Percentiles rank a stretch among this genome's conserved stretches.
phyloP scores from a whole-genome alignment of 1,284 basidiomycete genomes.

The Ganoderma sinense region DNA sequence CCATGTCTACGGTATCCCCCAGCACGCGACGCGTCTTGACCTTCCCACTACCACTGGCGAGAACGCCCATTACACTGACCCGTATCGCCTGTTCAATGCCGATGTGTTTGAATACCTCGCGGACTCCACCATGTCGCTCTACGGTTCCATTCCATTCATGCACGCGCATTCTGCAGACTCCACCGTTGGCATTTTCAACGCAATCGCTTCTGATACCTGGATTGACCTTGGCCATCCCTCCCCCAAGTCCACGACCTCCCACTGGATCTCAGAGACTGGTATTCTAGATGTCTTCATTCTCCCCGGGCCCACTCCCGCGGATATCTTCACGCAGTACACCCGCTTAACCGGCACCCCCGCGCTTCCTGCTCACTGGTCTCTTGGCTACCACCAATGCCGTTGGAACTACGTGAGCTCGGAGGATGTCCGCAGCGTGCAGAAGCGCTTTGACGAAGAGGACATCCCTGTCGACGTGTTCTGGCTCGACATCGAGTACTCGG shows the following conservation, averaged over 20 bases:
- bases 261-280: constrained; percentile 98
- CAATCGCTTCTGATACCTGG: constrained; percentile 95
- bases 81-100: constrained; percentile 95
- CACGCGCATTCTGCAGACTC: constrained; percentile 89
- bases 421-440: constrained; percentile 90
- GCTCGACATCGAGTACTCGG: constrained; percentile 97
- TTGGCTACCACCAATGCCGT: constrained; percentile 97
- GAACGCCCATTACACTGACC: constrained; percentile 80
- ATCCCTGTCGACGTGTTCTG: constrained; percentile 98
- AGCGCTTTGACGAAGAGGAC: constrained; percentile 90
- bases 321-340: constrained; percentile 89
- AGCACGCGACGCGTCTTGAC: constrained; percentile 92
- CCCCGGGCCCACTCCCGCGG: constrained; percentile 85
- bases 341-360: constrained; percentile 86
- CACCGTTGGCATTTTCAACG: constrained; percentile 92
- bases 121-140: constrained; percentile 91
- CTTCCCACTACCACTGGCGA: constrained; percentile 87
- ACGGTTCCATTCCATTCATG: constrained; percentile 92
- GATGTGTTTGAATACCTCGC: constrained; percentile 98
- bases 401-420: constrained; percentile 98
- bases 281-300: constrained; percentile 95
- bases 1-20: constrained; percentile 94
- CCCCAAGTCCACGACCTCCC: constrained; percentile 78
- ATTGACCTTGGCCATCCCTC: constrained; percentile 84
- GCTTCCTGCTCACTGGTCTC: constrained; percentile 90